Percentiles rank a stretch among this genome's conserved stretches.
Evolutionary conservation across 768 basidiomycete genomes (phyloP).

Genomic region (Panellus pusillus): DNA sequence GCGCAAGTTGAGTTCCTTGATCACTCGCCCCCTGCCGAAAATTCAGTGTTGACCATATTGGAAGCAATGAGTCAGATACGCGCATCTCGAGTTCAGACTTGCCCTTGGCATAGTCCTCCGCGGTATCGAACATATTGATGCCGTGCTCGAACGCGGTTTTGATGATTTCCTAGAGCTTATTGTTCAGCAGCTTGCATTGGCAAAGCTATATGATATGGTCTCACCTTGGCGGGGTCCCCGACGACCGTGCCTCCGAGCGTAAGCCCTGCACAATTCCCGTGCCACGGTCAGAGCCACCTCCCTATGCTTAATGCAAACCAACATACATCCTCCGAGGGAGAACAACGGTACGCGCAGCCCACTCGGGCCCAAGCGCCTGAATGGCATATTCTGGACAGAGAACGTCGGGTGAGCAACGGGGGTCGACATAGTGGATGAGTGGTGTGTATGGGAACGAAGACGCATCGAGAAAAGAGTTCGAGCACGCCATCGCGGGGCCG

Average conservation of each 20-base stretch:
- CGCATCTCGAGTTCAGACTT: slow-evolving; percentile 76
- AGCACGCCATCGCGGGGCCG: neutral
- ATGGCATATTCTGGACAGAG: slow-evolving; percentile 9
- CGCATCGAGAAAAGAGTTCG: neutral
- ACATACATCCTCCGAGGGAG: slow-evolving; percentile 18
- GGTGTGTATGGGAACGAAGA: neutral
- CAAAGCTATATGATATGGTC: neutral
- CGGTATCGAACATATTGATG: slow-evolving; percentile 76
- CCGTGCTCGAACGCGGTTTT: slow-evolving; percentile 74
- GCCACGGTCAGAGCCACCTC: too few species aligned
- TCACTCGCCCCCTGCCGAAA: slow-evolving; percentile 58
- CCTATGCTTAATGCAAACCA: too few species aligned
- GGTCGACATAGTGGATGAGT: slow-evolving; percentile 3
- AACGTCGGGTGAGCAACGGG: neutral
- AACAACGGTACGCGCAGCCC: slow-evolving; percentile 19
- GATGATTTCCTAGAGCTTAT: slow-evolving; percentile 64
- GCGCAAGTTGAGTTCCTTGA: slow-evolving; percentile 68
- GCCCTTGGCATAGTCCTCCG: slow-evolving; percentile 63
- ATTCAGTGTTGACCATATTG: neutral
- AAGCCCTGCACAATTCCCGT: slow-evolving; percentile 7
- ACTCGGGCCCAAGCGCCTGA: slow-evolving; percentile 15
- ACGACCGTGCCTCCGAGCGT: slow-evolving; percentile 42
- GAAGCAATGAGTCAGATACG: slow-evolving; percentile 19
- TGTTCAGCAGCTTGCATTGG: neutral
- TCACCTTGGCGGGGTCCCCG: slow-evolving; percentile 48